Evolutionary conservation across 1,139 yeast genomes (phyloP).

Genomic region (Groenewaldozyma auringiensis): DNA sequence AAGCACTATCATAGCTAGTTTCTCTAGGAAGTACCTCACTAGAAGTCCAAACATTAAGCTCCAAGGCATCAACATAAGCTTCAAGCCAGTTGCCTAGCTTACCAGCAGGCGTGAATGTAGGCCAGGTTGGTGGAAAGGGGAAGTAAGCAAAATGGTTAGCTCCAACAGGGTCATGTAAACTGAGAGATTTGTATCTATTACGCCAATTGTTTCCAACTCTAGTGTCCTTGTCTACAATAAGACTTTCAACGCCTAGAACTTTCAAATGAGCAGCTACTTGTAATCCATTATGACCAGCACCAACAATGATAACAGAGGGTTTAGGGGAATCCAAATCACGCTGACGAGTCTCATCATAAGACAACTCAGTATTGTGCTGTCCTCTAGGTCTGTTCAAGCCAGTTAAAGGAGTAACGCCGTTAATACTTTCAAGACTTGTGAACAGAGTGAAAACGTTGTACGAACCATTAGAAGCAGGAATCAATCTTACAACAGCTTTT

Average conservation of each 20-base stretch:
- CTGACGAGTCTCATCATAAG: constrained; percentile 18
- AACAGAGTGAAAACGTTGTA: constrained; percentile 32
- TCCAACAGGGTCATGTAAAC: constrained; percentile 40
- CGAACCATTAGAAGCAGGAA: constrained; percentile 19
- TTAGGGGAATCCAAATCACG: constrained; percentile 22
- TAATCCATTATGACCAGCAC: constrained; percentile 42
- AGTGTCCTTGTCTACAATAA: constrained; percentile 34
- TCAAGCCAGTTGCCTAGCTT: constrained; percentile 40
- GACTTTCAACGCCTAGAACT: constrained; percentile 34
- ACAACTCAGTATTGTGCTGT: constrained; percentile 7
- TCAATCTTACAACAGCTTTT: constrained; percentile 11
- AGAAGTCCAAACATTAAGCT: constrained; percentile 35
- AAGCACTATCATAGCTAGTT: constrained; percentile 30
- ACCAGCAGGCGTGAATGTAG: constrained; percentile 38
- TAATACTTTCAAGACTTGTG: constrained; percentile 34
- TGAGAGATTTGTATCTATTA: constrained; percentile 37
- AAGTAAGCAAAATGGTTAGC: constrained; percentile 35
- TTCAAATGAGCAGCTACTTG: constrained; percentile 38
- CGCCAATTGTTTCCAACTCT: constrained; percentile 43
- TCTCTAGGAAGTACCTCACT: constrained; percentile 23
- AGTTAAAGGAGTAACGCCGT: constrained; percentile 30
- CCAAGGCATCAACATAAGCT: constrained; percentile 35
- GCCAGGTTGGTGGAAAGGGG: constrained; percentile 37
- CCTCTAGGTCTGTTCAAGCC: constrained; percentile 34
- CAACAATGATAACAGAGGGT: constrained; percentile 38